Evolutionary conservation across 2,329 filamentous ascomycete genomes (phyloP), one percentile per base, ranked within the genome.

Genomic region (Grosmannia serpens): DNA sequence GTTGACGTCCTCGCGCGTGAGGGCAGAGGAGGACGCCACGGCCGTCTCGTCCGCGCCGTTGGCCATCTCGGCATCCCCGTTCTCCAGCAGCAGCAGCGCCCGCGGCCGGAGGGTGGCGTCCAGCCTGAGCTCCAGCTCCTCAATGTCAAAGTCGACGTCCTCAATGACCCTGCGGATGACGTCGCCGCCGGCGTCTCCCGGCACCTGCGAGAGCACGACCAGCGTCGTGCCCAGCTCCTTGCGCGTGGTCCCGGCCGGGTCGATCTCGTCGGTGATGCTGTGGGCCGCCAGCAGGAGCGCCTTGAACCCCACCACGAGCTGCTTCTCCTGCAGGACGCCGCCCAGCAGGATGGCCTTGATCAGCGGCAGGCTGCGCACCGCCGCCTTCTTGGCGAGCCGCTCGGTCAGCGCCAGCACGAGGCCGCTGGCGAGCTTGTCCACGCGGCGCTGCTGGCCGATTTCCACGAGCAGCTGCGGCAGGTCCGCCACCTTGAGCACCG

Each of bases 71-170:
- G 77, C 73, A 27, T 74, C 68, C 2, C 74, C 64, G 56, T 76
- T 74, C 24, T 9, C 49, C 13, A 2, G 10, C 35, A 8, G 2
- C 35, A 22, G n/a, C 38, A 77, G 69, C 51, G 80, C 75, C 59
- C 65, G 75, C 9, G 80, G 79, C 47, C 86, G 81, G 61, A 91
- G 82, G 11, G 84, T 81, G 10, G 86, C 82, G 58, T 89, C 85
- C 24, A 95, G 76, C 64, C 83, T 86, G 72, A 89, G 79, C 71
- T 94, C 88, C 22, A 94, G 73, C 53, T 84, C 80, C 61, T 89
- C 83, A 51, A 94, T 80, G 65, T 94, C 86, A 60, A 90, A 78
- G 15, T 85, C 81, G 9, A 83, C 80, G 47, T 86, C 81, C 41
- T 83, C 76, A 44, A 92, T 79, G 4, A 85, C 80, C n/a, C 77